These are phyloP conservation scores for Saprolegnia parasitica DNA, from an alignment of 352 stramenopile genomes.

Conservation along the genomic window DNA sequence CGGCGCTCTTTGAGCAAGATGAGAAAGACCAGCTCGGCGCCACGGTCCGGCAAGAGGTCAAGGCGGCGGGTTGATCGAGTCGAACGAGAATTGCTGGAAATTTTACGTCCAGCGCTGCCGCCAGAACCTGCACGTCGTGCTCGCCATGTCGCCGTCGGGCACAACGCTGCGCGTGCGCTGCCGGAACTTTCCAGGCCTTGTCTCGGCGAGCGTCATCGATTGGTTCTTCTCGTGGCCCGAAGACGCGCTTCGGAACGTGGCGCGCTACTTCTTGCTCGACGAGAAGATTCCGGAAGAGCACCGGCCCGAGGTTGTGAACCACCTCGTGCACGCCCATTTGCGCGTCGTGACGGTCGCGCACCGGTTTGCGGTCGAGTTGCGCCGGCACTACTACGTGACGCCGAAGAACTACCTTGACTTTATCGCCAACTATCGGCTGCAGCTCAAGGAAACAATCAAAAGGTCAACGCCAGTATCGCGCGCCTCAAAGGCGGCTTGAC, in stretches of 20 bases:
- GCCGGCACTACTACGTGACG: constrained; percentile 95
- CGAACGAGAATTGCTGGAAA: constrained; percentile 91
- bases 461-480: constrained; percentile 86
- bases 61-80: constrained; percentile 86
- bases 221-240: constrained; percentile 96
- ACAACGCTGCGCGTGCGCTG: constrained; percentile 91
- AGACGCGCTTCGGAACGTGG: constrained; percentile 90
- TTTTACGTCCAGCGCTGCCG: constrained; percentile 92
- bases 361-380: constrained; percentile 88
- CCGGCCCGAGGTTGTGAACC: constrained; percentile 72
- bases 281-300: constrained; percentile 87
- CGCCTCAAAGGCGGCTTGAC: constrained; percentile 88
- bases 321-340: constrained; percentile 90
- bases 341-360: constrained; percentile 86
- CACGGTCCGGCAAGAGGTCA: constrained; percentile 85
- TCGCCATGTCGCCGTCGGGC: constrained; percentile 93
- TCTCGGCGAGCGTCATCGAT: constrained; percentile 92
- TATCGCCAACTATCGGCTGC: constrained; percentile 89
- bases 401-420: constrained; percentile 97
- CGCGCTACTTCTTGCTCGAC: constrained; percentile 90
- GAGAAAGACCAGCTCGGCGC: constrained; percentile 85
- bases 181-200: constrained; percentile 92
- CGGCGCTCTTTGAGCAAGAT: constrained; percentile 89
- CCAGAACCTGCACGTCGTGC: constrained; percentile 92
- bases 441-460: constrained; percentile 89